Percentiles rank a stretch among this genome's conserved stretches.
These are phyloP conservation scores for Linaria vulgaris DNA, from an alignment of 257 asterid genomes.

Conservation along the genomic window DNA sequence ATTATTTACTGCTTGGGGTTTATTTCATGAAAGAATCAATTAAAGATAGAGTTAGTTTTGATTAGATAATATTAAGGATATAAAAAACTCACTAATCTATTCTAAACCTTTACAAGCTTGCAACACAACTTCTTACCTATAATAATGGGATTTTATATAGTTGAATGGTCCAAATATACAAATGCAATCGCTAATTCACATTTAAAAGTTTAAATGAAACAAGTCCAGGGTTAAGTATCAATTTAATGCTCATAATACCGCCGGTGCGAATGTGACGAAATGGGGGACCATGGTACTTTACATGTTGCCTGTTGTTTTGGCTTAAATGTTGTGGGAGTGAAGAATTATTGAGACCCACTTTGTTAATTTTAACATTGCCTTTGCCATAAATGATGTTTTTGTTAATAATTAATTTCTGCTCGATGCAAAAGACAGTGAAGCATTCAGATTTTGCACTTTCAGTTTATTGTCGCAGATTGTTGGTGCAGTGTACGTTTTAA, in stretches of 20 bases:
- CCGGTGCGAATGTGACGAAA: conserved; percentile 17
- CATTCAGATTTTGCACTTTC: conserved; percentile 12
- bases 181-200: too few relatives aligned
- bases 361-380: background rate
- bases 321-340: conserved; percentile 28
- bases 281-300: conserved; percentile 25
- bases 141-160: too few relatives aligned
- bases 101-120: too few relatives aligned
- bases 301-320: conserved; percentile 33
- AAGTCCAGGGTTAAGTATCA: background rate
- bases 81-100: too few relatives aligned
- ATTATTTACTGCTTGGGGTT: too few relatives aligned
- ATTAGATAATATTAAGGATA: too few relatives aligned
- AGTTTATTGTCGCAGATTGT: conserved; percentile 22
- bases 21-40: too few relatives aligned
- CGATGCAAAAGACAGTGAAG: conserved; percentile 7
- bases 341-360: conserved; percentile 18
- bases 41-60: too few relatives aligned
- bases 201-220: too few relatives aligned
- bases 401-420: conserved; percentile 9
- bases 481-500: background rate
- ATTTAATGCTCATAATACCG: conserved; percentile 26
- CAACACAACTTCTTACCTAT: too few relatives aligned
- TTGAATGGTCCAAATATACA: too few relatives aligned
- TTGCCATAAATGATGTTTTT: conserved; percentile 24